Conservation (phyloP, 1,284 basidiomycete species). For the Athelia psychrophila region DNA sequence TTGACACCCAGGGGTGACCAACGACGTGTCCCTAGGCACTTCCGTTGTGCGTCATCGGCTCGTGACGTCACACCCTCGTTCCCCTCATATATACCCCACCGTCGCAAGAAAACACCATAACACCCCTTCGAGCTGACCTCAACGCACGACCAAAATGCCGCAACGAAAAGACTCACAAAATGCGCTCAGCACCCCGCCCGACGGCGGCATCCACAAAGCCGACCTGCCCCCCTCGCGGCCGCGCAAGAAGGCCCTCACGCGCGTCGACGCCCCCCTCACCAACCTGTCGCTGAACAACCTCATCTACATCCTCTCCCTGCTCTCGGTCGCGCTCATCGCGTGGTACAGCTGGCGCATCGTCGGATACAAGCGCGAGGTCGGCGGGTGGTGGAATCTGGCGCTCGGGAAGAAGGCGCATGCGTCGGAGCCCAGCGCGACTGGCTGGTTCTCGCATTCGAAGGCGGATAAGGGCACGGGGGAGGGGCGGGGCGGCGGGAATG, state of each 20-base stretch:
- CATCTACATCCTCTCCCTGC: conserved; percentile 46
- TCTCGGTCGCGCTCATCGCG: conserved; percentile 40
- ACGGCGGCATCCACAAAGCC: background rate
- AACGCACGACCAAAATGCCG: too few relatives aligned
- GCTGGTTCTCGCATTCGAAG: background rate
- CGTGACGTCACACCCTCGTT: too few relatives aligned
- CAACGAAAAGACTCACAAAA: too few relatives aligned
- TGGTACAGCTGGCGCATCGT: conserved; percentile 49
- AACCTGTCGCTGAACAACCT: conserved; percentile 36
- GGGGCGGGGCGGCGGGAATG: conserved; percentile 18
- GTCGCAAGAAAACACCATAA: too few relatives aligned
- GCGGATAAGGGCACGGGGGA: conserved; percentile 3
- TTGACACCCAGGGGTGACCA: too few relatives aligned
- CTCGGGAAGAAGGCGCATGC: conserved; percentile 33
- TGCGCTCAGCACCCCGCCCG: too few relatives aligned
- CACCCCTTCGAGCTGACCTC: too few relatives aligned
- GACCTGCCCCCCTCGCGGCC: background rate
- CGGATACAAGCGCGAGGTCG: conserved; percentile 50
- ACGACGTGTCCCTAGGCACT: too few relatives aligned
- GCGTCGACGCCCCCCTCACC: conserved; percentile 34
- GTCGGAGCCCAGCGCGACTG: conserved; percentile 16
- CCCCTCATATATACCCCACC: too few relatives aligned
- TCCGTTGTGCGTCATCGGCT: too few relatives aligned
- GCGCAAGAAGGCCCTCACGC: background rate
- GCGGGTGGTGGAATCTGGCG: conserved; percentile 59